Evolutionary conservation across 257 asterid genomes (phyloP).

Genomic region (Solanum lignicaule): DNA sequence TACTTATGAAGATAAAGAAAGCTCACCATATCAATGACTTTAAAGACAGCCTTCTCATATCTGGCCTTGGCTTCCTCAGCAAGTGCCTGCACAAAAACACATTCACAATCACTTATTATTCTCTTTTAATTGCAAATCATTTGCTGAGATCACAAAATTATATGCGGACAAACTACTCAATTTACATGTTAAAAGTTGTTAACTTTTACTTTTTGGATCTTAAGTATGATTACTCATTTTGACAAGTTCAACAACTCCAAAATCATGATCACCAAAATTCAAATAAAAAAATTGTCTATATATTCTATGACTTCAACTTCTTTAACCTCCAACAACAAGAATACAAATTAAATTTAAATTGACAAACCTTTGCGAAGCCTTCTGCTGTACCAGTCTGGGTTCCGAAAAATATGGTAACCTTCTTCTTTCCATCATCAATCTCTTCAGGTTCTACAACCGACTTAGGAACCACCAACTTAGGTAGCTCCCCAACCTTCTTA

Average conservation of each 20-base stretch:
- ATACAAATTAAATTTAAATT: neutral
- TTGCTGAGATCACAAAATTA: slow-evolving; percentile 2
- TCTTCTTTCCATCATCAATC: slow-evolving; percentile 69
- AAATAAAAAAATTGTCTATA: neutral
- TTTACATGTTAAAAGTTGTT: neutral
- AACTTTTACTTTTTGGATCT: neutral
- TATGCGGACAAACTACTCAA: neutral
- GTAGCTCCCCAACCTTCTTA: slow-evolving; percentile 37
- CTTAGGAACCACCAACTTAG: slow-evolving; percentile 37
- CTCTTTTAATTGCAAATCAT: neutral
- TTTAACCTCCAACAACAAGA: neutral
- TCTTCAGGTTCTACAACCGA: slow-evolving; percentile 46
- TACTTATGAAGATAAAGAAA: neutral
- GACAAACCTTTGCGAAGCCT: slow-evolving; percentile 86
- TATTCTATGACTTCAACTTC: neutral
- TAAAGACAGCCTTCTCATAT: slow-evolving; percentile 69
- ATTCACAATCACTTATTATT: slow-evolving; percentile 5
- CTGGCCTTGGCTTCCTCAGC: slow-evolving; percentile 94
- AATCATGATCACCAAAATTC: neutral
- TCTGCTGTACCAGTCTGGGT: slow-evolving; percentile 99
- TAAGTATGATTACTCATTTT: neutral
- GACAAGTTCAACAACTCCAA: neutral
- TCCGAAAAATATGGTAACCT: slow-evolving; percentile 77
- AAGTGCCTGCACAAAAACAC: slow-evolving; percentile 46
- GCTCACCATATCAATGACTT: slow-evolving; percentile 72